These are phyloP conservation scores for Lasiosphaeris hirsuta DNA, from an alignment of 495 filamentous ascomycete species.

Conservation along the genomic window DNA sequence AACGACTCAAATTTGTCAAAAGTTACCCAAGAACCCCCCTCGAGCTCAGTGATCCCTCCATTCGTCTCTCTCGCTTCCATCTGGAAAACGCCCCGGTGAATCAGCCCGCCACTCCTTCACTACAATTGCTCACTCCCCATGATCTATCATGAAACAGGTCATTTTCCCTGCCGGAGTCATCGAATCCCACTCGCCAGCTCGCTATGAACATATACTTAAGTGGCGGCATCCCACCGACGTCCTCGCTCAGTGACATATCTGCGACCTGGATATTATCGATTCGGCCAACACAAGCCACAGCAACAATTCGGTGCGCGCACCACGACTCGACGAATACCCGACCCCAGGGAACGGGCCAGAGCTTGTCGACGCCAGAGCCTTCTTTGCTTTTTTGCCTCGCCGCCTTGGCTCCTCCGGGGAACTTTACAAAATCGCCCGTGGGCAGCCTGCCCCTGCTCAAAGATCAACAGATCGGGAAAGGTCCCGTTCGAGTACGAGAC, in stretches of 20 bases:
- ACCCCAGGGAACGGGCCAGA: conserved; percentile 7
- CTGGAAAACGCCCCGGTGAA: neutral
- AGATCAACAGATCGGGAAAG: conserved; percentile 14
- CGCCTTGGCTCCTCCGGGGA: conserved; percentile 9
- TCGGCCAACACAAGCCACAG: neutral
- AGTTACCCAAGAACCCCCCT: conserved; percentile 1
- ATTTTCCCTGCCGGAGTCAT: neutral
- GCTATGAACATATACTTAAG: neutral
- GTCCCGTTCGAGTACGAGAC: conserved; percentile 6
- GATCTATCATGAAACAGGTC: neutral
- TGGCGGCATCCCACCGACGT: neutral
- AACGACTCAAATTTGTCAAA: conserved; percentile 4
- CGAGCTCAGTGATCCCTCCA: conserved; percentile 12
- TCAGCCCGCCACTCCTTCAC: neutral
- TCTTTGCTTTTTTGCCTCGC: conserved; percentile 10
- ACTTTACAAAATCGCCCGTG: conserved; percentile 1
- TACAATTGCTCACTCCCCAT: neutral
- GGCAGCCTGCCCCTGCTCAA: conserved; percentile 13
- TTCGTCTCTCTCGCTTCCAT: neutral
- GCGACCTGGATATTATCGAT: neutral
- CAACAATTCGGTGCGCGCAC: neutral
- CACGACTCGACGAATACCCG: neutral
- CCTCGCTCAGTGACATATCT: neutral
- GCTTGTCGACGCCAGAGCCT: neutral
- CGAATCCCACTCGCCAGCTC: neutral